Evolutionary conservation across 2,329 filamentous ascomycete species (phyloP), one percentile per base, ranked within the genome.

Genomic region (Leptodontidium sp.): DNA sequence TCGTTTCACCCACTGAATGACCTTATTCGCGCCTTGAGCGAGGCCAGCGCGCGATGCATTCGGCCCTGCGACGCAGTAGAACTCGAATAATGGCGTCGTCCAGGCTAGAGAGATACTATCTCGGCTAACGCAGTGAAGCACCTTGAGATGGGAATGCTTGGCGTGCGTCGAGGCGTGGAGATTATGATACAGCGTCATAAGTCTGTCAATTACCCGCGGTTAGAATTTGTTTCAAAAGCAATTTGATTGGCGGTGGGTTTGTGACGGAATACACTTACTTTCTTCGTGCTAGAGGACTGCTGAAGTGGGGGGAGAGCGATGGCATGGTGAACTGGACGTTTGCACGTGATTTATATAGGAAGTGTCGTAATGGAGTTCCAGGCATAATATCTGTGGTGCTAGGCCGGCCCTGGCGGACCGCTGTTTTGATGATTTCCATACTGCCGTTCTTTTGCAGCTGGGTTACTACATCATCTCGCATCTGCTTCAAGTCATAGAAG

Each of bases 311-410:
- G 11, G 88, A 85, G 70, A 93, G 91, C 0, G 92, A 90, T 1
- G 94, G 92, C 93, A 97, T 97, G 74, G 89, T 91, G 80, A 98
- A 99, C 79, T 99, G 97, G 35, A 99, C 96, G 75, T 99, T 97
- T 24, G 91, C 90, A 69, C 93, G 88, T 17, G 93, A 97, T 81
- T 98, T 99, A 85, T 97, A 99, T 21, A 99, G 82, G 77, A 98
- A 99, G 82, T 99, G 96, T 74, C 91, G 90, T 64, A 98, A 83
- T 40, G 91, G 90, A 17, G 91, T 92, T 29, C 91, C 92, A 0
- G 94, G 92, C 0, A 94, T 87, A 68, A 99, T 90, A 68, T 96
- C 91, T 17, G 88, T 87, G 68, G 91, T 87, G 32, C 82, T 84
- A 0, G 92, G 90, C 11, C 95, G 91, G 12, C 94, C 93, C 43